Percentiles rank a stretch among this genome's conserved stretches.
Evolutionary conservation across 2,329 filamentous ascomycete species (phyloP).

Genomic region (Huntiella omanensis): DNA sequence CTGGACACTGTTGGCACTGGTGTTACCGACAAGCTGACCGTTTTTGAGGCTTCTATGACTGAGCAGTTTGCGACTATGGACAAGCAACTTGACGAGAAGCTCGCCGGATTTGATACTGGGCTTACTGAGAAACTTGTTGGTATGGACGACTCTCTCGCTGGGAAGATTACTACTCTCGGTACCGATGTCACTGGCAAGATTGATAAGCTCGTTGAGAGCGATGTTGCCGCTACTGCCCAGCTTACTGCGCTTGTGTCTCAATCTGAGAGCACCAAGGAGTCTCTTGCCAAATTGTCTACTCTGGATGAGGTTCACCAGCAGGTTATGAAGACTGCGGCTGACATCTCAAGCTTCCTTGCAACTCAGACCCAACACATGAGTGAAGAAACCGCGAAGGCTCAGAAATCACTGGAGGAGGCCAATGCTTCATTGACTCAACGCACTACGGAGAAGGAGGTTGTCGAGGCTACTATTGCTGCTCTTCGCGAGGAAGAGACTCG

Average conservation of each 20-base stretch:
- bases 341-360: constrained; percentile 67
- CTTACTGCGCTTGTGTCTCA: constrained; percentile 33
- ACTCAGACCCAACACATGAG: constrained; percentile 55
- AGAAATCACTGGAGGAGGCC: constrained; percentile 63
- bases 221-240: constrained; percentile 15
- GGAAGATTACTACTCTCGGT: constrained; percentile 5
- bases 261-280: constrained; percentile 40
- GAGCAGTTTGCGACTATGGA: constrained; percentile 7
- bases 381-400: constrained; percentile 60
- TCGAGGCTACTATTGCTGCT: constrained; percentile 34
- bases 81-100: constrained; percentile 7
- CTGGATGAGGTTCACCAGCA: constrained; percentile 57
- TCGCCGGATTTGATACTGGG: constrained; percentile 3
- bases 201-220: constrained; percentile 20
- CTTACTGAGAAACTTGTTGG: constrained; percentile 9
- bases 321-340: constrained; percentile 64
- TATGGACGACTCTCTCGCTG: constrained; percentile 7
- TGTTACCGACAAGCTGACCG: constrained; percentile 4
- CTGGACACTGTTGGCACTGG: constrained; percentile 2
- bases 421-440: constrained; percentile 64
- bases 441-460: constrained; percentile 42
- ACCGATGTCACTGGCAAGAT: constrained; percentile 27
- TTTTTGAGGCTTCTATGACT: constrained; percentile 6
- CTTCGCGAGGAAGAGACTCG: constrained; percentile 33
- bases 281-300: constrained; percentile 57